A percentile compares a stretch with the other conserved stretches of the same genome.
Evolutionary conservation across 1,284 basidiomycete species (phyloP).

Genomic region (Mrakiaceae sp.): DNA sequence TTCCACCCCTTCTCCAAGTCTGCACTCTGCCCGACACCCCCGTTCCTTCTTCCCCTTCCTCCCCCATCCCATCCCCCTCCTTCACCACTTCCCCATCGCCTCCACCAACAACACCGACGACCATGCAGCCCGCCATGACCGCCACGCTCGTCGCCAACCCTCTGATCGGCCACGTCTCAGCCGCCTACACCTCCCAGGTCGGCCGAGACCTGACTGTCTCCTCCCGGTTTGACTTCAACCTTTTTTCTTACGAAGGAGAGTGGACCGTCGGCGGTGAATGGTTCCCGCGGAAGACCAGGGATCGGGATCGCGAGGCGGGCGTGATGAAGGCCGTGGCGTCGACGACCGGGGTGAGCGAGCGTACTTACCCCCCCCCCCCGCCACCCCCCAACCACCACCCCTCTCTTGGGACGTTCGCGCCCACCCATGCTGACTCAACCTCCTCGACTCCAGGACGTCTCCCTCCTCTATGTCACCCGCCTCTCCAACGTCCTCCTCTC

Average conservation of each 20-base stretch:
- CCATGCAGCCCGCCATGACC: slow-evolving; percentile 71
- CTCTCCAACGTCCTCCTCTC: not conserved
- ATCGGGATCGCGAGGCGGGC: not conserved
- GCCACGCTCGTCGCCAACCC: slow-evolving; percentile 92
- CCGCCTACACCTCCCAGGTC: slow-evolving; percentile 80
- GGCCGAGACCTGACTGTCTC: slow-evolving; percentile 77
- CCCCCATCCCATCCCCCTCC: not conserved
- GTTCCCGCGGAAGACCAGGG: slow-evolving; percentile 24
- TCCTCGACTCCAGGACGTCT: slow-evolving; percentile 3
- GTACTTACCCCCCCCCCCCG: not conserved
- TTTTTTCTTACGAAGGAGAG: slow-evolving; percentile 93
- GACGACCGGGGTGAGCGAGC: slow-evolving; percentile 2
- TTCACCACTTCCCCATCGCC: slow-evolving; percentile 27
- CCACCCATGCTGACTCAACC: not conserved
- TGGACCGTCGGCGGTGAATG: slow-evolving; percentile 90
- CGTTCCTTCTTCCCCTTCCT: slow-evolving; percentile 20
- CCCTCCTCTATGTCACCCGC: slow-evolving; percentile 5
- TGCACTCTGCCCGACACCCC: slow-evolving; percentile 7
- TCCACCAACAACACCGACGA: slow-evolving; percentile 27
- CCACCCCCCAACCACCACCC: not conserved
- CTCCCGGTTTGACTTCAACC: slow-evolving; percentile 90
- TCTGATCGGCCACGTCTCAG: slow-evolving; percentile 86
- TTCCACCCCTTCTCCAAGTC: not conserved
- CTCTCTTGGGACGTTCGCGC: not conserved
- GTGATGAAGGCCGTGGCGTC: not conserved